A percentile compares a stretch with the other conserved stretches of the same genome.
Evolutionary conservation across 2,329 filamentous ascomycete species (phyloP).

Genomic region (Diplodia sapinea): DNA sequence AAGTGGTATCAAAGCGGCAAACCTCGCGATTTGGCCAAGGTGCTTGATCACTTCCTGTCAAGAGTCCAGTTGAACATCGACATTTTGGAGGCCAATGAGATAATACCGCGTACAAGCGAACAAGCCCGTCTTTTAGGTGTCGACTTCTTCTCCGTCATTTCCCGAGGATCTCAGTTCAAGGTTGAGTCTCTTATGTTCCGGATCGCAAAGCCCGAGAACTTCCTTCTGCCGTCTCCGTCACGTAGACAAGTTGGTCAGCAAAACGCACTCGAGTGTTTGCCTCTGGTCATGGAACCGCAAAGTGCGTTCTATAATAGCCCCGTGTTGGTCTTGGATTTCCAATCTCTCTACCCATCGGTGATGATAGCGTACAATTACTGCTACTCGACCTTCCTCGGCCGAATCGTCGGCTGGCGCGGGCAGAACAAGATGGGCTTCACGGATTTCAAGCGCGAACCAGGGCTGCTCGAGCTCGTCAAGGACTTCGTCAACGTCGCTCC

Average conservation of each 20-base stretch:
- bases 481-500: conserved; percentile 91
- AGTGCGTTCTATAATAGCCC: conserved; percentile 93
- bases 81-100: conserved; percentile 86
- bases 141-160: conserved; percentile 96
- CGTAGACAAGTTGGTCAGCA: conserved; percentile 91
- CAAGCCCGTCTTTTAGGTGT: conserved; percentile 91
- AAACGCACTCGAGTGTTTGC: conserved; percentile 92
- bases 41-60: conserved; percentile 77
- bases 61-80: conserved; percentile 84
- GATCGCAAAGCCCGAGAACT: conserved; percentile 96
- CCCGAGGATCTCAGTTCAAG: conserved; percentile 94
- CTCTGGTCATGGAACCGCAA: conserved; percentile 96
- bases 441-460: conserved; percentile 78
- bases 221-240: conserved; percentile 86
- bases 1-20: conserved; percentile 77
- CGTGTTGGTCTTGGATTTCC: conserved; percentile 90
- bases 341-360: conserved; percentile 93
- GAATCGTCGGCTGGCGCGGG: conserved; percentile 86
- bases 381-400: conserved; percentile 93
- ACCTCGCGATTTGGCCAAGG: conserved; percentile 71
- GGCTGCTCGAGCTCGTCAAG: conserved; percentile 76
- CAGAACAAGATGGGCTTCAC: conserved; percentile 93
- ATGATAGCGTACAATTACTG: conserved; percentile 99
- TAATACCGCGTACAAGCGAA: conserved; percentile 88
- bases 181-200: conserved; percentile 99